Evolutionary conservation across 169 alveolate genomes (phyloP).

Genomic region (Cryptosporidium xiaoi): DNA sequence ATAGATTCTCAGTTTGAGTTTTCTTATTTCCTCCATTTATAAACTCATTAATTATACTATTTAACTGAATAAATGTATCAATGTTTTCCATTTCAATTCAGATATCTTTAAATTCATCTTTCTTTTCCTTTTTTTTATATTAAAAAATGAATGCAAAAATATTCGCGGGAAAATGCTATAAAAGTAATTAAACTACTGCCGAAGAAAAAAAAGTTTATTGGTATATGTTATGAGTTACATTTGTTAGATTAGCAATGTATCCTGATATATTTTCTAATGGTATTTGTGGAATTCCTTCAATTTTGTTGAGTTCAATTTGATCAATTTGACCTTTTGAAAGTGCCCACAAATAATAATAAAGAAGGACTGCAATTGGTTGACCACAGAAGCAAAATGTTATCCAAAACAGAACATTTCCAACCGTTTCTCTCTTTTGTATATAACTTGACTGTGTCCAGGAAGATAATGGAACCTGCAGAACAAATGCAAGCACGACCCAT

Average conservation of each 20-base stretch:
- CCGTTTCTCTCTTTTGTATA: conserved; percentile 82
- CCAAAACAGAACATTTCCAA: conserved; percentile 93
- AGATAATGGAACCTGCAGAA: conserved; percentile 56
- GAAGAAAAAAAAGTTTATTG: conserved; percentile 3
- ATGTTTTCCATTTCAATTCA: conserved; percentile 2
- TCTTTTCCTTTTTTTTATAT: neutral
- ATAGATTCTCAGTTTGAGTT: too few species aligned
- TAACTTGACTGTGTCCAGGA: conserved; percentile 71
- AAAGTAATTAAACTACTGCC: too few species aligned
- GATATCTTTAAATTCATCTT: neutral
- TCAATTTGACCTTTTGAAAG: conserved; percentile 73
- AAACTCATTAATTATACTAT: neutral
- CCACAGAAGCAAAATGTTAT: conserved; percentile 92
- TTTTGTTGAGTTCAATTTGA: conserved; percentile 60
- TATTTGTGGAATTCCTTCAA: conserved; percentile 72
- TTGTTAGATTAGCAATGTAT: conserved; percentile 66
- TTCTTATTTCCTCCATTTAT: too few species aligned
- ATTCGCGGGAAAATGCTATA: neutral
- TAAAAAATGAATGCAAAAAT: neutral
- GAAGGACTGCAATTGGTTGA: conserved; percentile 89
- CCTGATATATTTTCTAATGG: conserved; percentile 69
- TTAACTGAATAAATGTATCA: neutral
- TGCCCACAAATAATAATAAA: conserved; percentile 81
- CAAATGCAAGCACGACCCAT: conserved; percentile 84
- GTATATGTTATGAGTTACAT: conserved; percentile 60